Base-by-base conservation (phyloP, 495 filamentous ascomycete species). In the Hyaloscypha bicolor region DNA sequence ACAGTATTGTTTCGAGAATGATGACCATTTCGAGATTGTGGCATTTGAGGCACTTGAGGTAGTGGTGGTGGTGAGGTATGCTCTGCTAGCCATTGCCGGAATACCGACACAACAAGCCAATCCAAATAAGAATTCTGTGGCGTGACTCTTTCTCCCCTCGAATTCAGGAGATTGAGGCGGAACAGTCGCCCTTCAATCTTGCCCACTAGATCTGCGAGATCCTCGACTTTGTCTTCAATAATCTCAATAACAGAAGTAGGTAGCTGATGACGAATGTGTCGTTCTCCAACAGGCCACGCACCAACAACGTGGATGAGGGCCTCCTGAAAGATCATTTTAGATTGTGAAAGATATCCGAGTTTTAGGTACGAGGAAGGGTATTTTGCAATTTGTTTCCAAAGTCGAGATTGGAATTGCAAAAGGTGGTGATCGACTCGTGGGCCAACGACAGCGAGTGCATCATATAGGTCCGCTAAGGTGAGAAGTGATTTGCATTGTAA, bases 341-440 rank as follows among this genome's bases (percentile, higher is more conserved):
- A 91, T 51, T 92, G 87, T 6, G 93, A 90, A 22, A 96, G 80
- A 72, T 93, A 96, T 25, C 93, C 93, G 4, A 97, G 84, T 56
- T 93, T 93, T 14, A 97, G 86, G 73, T 97, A 97, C 72, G 86
- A 90, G 19, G 94, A 91, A 21, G 93, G 93, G 74, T 97, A 97
- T 76, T 96, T 96, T 45, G 93, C 92, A 64, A 97, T 95, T 72
- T 97, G 93, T 74, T 94, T 94, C 87, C 92, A 96, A 0, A 97
- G 84, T 19, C 92, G 84, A 32, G 88, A 90, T 67, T 93, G 92
- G 77, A 97, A 97, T 64, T 93, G 92, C 2, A 97, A 81, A 4
- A 97, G 80, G 75, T 97, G 93, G 79, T 97, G 92, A 73, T 97
- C 93, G 11, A 96, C 88, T n/a, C 93, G 86, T 1, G 92, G 91